Percentiles rank a stretch among this genome's conserved stretches.
These are phyloP conservation scores for Penicillium concentricum DNA, from an alignment of 2,329 filamentous ascomycete species.

Conservation along the genomic window DNA sequence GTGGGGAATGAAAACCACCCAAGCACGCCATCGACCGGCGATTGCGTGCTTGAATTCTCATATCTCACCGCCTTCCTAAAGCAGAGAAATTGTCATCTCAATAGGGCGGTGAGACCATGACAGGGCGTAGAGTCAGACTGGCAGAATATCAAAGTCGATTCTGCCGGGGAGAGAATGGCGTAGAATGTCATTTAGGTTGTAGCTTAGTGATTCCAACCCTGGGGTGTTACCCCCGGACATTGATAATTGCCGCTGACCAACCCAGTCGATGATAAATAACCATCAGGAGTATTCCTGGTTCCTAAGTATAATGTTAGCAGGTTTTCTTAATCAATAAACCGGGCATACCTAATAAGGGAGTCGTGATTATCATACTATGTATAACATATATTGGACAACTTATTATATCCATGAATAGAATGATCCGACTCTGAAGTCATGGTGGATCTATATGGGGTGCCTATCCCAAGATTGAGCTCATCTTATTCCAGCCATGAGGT, in stretches of 20 bases:
- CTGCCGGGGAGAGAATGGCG: not conserved
- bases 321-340: not conserved
- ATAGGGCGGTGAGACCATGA: not conserved
- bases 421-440: not conserved
- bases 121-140: not conserved
- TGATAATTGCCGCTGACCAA: conserved; percentile 4
- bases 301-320: not conserved
- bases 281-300: not conserved
- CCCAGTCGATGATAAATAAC: not conserved
- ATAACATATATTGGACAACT: not conserved
- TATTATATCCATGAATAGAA: not conserved
- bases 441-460: not conserved
- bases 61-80: not conserved
- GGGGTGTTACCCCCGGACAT: not conserved
- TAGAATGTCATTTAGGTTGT: conserved; percentile 17
- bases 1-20: not conserved
- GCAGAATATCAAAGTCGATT: not conserved
- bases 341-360: not conserved
- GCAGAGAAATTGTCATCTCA: not conserved
- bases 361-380: not conserved
- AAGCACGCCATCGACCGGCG: not conserved
- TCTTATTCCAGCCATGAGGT: not conserved
- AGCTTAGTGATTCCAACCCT: not conserved
- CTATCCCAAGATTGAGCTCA: not conserved
- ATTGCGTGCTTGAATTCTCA: not conserved